A percentile compares a stretch with the other conserved stretches of the same genome.
These are phyloP conservation scores for Panicum miliaceum DNA, from an alignment of 176 grass and related monocot species.

Conservation along the genomic window DNA sequence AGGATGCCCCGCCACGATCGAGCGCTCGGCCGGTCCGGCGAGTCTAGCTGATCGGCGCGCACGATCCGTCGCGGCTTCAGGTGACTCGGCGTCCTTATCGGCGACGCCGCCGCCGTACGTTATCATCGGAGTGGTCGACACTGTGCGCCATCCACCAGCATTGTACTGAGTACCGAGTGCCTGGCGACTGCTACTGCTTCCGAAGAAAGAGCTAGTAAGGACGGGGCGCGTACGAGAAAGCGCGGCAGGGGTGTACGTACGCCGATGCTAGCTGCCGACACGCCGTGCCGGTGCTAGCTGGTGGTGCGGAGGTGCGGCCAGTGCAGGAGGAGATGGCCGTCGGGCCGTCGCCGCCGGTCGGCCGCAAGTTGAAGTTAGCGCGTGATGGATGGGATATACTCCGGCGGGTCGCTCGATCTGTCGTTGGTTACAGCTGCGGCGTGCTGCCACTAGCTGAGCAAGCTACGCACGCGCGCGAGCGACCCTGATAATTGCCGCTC, in stretches of 20 bases:
- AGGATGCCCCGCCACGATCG: not conserved
- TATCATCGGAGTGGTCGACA: not conserved
- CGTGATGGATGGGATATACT: conserved; percentile 4
- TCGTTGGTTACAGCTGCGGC: conserved; percentile 43
- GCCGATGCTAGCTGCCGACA: not conserved
- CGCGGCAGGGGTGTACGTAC: conserved; percentile 40
- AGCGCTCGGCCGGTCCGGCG: not conserved
- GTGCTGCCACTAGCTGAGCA: conserved; percentile 7
- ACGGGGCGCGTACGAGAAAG: conserved; percentile 32
- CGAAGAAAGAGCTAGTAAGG: not conserved
- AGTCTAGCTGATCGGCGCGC: not conserved
- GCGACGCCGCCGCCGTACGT: not conserved
- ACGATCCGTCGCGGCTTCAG: not conserved
- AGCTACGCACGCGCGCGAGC: not conserved
- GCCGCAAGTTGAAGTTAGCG: conserved; percentile 33
- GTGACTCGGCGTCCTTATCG: conserved; percentile 25
- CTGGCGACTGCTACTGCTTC: not conserved
- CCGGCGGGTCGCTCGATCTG: conserved; percentile 12
- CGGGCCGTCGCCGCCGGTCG: conserved; percentile 1
- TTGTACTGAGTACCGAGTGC: not conserved
- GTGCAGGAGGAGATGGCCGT: not conserved
- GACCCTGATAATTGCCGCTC: conserved; percentile 13
- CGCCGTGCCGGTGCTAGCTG: not conserved
- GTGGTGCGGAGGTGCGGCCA: not conserved
- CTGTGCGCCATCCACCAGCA: not conserved